Percentiles rank a stretch among this genome's conserved stretches.
phyloP scores from a whole-genome alignment of 306 rosid species.

The Nissolia schottii region DNA sequence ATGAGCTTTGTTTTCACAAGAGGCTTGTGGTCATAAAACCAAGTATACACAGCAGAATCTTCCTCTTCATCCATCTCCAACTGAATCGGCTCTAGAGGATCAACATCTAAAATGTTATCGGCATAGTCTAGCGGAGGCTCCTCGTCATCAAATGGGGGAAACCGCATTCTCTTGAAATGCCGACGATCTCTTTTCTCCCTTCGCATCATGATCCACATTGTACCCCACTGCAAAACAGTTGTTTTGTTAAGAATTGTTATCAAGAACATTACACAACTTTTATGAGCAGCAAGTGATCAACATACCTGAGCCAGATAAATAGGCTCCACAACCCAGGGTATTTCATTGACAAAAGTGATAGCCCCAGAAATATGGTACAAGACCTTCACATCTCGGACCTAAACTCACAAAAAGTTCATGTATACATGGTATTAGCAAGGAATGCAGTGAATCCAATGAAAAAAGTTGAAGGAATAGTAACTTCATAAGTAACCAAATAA shows the following conservation, averaged over 20 bases:
- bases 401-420: constrained; percentile 17
- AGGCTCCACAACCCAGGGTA: constrained; percentile 99
- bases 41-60: constrained; percentile 93
- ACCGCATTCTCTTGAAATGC: constrained; percentile 97
- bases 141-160: constrained; percentile 99
- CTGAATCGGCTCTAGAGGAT: constrained; percentile 98
- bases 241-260: neutral
- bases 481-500: neutral
- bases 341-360: constrained; percentile 90
- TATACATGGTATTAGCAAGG: neutral
- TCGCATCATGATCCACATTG: constrained; percentile 99
- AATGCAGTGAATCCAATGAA: neutral
- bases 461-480: neutral
- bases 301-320: constrained; percentile 93
- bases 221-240: constrained; percentile 72
- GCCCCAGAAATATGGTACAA: constrained; percentile 99
- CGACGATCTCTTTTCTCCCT: constrained; percentile 99
- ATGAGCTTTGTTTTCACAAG: constrained; percentile 96
- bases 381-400: constrained; percentile 96
- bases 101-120: constrained; percentile 94
- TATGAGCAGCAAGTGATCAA: neutral
- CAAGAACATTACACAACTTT: neutral
- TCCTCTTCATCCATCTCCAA: constrained; percentile 95
- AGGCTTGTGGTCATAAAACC: constrained; percentile 99
- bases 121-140: constrained; percentile 99